These are phyloP conservation scores for Saturnispora quitensis DNA, from an alignment of 805 yeast species.

Conservation along the genomic window DNA sequence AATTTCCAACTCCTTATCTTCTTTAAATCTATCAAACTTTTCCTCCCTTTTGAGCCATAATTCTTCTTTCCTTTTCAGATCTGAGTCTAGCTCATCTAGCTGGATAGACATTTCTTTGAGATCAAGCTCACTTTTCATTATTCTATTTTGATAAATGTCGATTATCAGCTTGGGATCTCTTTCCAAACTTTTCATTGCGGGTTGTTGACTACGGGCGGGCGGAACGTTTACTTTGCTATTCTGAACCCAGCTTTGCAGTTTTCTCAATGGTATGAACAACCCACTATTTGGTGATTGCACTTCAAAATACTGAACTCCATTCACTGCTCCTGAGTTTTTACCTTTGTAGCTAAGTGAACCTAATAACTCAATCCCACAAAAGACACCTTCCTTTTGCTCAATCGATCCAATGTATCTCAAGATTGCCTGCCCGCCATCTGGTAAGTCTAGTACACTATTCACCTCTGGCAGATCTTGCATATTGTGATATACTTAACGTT, in stretches of 20 bases:
- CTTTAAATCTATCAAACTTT: constrained; percentile 37
- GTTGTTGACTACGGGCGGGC: not conserved
- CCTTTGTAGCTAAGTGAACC: constrained; percentile 60
- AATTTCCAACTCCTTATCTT: constrained; percentile 42
- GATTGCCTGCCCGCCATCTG: constrained; percentile 34
- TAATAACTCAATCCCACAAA: constrained; percentile 82
- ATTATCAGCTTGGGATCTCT: not conserved
- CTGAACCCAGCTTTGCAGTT: constrained; percentile 17
- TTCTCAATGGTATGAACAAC: constrained; percentile 56
- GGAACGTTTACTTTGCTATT: not conserved
- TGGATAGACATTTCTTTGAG: constrained; percentile 40
- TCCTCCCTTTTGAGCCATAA: constrained; percentile 37
- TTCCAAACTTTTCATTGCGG: not conserved
- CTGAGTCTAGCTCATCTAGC: constrained; percentile 40
- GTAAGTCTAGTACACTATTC: not conserved
- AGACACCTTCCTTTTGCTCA: constrained; percentile 60
- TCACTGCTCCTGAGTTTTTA: constrained; percentile 76
- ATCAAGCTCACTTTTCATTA: constrained; percentile 36
- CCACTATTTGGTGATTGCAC: constrained; percentile 63
- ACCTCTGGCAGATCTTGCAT: not conserved
- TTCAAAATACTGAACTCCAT: constrained; percentile 60
- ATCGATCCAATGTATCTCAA: constrained; percentile 67
- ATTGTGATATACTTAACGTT: not conserved
- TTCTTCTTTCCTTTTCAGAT: constrained; percentile 37
- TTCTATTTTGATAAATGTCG: constrained; percentile 14